Base-by-base conservation (phyloP, 1,284 basidiomycete genomes). In the Somion occarium region DNA sequence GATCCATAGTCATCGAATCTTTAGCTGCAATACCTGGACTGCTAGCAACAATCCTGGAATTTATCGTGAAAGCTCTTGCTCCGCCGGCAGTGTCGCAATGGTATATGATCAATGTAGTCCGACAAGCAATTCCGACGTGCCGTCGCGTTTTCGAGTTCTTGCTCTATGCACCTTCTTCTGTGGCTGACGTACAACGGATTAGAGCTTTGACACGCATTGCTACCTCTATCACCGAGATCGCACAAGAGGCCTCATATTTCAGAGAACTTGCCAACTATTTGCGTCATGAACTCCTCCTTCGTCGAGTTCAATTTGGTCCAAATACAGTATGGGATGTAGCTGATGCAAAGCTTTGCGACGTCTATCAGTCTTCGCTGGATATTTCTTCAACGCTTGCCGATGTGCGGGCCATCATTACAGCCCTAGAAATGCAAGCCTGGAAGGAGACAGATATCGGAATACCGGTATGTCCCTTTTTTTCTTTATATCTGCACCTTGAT, bases 71-170 rank as follows among this genome's bases (percentile, higher is more conserved):
- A 46, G 61, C 73, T 1, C 56, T 83, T 43, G 65, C 62, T 38
- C 72, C 73, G 0, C 61, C 72, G 1, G 58, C 74, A 13, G 66
- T 70, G 30, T 73, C 69, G 5, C 72, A 75, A 26, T 75, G 73
- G 64, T 77, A 81, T 50, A 65, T 82, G 3, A 60, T 63, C 13
- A 78, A 83, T 54, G 55, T 79, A 41, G 57, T 71, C 26, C 71
- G 72, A 25, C 68, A 66, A 25, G 62, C 72, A 2, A 63, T 72
- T 7, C 72, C 73, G 43, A 58, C 72, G 4, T 56, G 70, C n/a
- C 64, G 69, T 25, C 60, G 65, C 34, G 62, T 71, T n/a, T 77
- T 81, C 54, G 65, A 79, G 46, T 73, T 70, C 54, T 74, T 73
- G 53, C 59, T 76, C 38, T 77, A 72, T 7, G 56, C 73, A 11